These are phyloP conservation scores for Chenopodium suecicum DNA, from an alignment of 148 eudicot genomes.

Conservation along the genomic window DNA sequence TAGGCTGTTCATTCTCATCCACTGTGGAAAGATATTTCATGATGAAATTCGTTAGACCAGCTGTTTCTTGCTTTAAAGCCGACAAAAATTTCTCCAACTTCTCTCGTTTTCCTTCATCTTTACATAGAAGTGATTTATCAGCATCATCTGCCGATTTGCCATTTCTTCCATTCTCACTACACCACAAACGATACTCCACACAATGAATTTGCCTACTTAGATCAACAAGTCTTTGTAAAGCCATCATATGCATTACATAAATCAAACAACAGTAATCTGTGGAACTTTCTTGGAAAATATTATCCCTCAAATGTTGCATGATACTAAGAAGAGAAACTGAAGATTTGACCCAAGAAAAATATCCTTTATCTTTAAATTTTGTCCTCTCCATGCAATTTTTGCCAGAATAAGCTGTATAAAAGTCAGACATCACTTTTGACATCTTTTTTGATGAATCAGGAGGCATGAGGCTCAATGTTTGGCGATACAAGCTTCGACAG, in stretches of 20 bases:
- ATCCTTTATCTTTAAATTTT: slow-evolving; percentile 52
- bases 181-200: slow-evolving; percentile 50
- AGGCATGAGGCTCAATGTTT: slow-evolving; percentile 69
- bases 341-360: slow-evolving; percentile 75
- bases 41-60: slow-evolving; percentile 54
- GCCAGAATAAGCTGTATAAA: slow-evolving; percentile 57
- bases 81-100: slow-evolving; percentile 33
- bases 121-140: slow-evolving; percentile 27
- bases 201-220: slow-evolving; percentile 66
- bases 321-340: slow-evolving; percentile 60
- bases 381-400: slow-evolving; percentile 61
- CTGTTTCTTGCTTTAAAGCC: slow-evolving; percentile 65
- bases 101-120: slow-evolving; percentile 41
- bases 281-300: slow-evolving; percentile 36
- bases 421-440: slow-evolving; percentile 59
- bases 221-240: slow-evolving; percentile 86
- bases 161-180: slow-evolving; percentile 32
- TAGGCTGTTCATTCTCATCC: slow-evolving; percentile 26
- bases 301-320: slow-evolving; percentile 38
- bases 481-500: slow-evolving; percentile 66
- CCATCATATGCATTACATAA: slow-evolving; percentile 67
- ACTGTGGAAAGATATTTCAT: slow-evolving; percentile 42
- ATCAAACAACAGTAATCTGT: slow-evolving; percentile 46
- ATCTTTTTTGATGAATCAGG: slow-evolving; percentile 62
- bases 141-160: slow-evolving; percentile 35